Evolutionary conservation across 768 basidiomycete genomes (phyloP).

Genomic region (Galerina marginata): DNA sequence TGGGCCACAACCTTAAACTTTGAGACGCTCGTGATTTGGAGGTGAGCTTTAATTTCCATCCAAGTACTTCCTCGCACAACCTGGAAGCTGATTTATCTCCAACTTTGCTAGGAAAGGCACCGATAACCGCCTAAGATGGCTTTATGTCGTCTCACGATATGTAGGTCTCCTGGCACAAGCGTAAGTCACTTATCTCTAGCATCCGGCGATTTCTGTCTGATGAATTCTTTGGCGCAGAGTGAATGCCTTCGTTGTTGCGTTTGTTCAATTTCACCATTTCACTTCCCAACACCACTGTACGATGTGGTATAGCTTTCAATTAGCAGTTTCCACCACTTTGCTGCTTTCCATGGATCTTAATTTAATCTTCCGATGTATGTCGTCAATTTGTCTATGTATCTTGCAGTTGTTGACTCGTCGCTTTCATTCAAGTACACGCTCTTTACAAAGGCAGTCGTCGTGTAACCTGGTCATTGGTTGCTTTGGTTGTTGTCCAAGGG

Average conservation of each 20-base stretch:
- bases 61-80: no score
- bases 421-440: constrained; percentile 4
- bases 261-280: constrained; percentile 12
- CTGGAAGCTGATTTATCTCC: not conserved
- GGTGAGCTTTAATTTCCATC: not conserved
- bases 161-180: constrained; percentile 13
- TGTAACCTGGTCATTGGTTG: constrained; percentile 1
- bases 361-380: constrained; percentile 16
- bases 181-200: not conserved
- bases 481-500: not conserved
- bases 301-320: constrained; percentile 17
- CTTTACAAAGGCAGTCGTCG: constrained; percentile 8
- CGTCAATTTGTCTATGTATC: not conserved
- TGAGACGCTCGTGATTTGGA: constrained; percentile 17
- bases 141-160: constrained; percentile 14
- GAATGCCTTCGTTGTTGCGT: constrained; percentile 16
- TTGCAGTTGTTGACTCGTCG: not conserved
- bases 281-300: constrained; percentile 10
- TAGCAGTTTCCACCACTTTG: constrained; percentile 4
- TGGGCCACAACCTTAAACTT: constrained; percentile 14
- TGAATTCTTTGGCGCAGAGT: not conserved
- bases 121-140: constrained; percentile 3
- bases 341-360: constrained; percentile 17
- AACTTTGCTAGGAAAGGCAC: constrained; percentile 3
- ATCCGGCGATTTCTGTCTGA: not conserved